A percentile compares a stretch with the other conserved stretches of the same genome.
These are phyloP conservation scores for Candida vartiovaarae DNA, from an alignment of 805 yeast genomes.

Conservation along the genomic window DNA sequence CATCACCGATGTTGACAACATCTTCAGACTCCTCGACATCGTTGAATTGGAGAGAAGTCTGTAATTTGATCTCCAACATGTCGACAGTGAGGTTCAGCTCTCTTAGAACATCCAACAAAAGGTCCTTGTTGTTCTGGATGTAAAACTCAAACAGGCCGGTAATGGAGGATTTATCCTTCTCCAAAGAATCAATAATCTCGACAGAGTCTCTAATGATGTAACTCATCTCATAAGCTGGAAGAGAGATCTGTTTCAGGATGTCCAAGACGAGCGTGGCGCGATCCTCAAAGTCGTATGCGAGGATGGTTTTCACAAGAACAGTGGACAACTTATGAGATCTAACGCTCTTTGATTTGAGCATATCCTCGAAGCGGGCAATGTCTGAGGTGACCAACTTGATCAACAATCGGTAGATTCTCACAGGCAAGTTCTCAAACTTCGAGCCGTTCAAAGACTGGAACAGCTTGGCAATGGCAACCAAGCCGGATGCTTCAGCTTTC, in stretches of 20 bases:
- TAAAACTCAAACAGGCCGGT: slow-evolving; percentile 34
- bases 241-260: slow-evolving; percentile 25
- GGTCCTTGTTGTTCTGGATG: slow-evolving; percentile 28
- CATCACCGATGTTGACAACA: slow-evolving; percentile 11
- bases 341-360: slow-evolving; percentile 22
- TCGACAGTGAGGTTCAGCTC: slow-evolving; percentile 33
- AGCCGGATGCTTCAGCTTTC: slow-evolving; percentile 35
- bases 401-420: slow-evolving; percentile 28
- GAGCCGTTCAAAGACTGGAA: slow-evolving; percentile 40
- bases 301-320: slow-evolving; percentile 35
- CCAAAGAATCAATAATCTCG: slow-evolving; percentile 27
- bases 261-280: slow-evolving; percentile 29
- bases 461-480: slow-evolving; percentile 40
- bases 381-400: slow-evolving; percentile 24
- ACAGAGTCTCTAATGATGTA: slow-evolving; percentile 32
- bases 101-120: slow-evolving; percentile 33
- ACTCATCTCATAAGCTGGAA: slow-evolving; percentile 32
- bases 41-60: slow-evolving; percentile 44
- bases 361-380: slow-evolving; percentile 18
- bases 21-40: slow-evolving; percentile 23
- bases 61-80: slow-evolving; percentile 56
- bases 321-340: slow-evolving; percentile 37
- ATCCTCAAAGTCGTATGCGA: slow-evolving; percentile 34
- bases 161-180: slow-evolving; percentile 32
- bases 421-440: slow-evolving; percentile 34